These are phyloP conservation scores for Calophaca sinica DNA, from an alignment of 306 rosid species.

Conservation along the genomic window DNA sequence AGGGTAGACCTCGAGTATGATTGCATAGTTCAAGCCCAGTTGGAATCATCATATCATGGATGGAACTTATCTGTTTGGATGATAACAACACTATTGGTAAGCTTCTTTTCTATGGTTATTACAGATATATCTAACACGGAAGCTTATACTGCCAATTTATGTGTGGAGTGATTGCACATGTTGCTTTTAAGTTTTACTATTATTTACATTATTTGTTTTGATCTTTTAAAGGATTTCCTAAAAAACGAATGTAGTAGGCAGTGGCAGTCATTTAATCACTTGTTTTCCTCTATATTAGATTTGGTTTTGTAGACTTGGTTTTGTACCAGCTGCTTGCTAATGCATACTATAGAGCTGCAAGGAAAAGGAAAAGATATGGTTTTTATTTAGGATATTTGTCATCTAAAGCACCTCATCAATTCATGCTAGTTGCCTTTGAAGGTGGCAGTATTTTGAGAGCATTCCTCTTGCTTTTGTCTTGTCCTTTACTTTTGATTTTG, in stretches of 20 bases:
- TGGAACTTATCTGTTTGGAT: conserved; percentile 76
- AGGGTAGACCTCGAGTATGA: too few species aligned
- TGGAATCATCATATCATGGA: conserved; percentile 52
- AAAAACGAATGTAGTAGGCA: not conserved
- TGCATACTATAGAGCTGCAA: conserved; percentile 72
- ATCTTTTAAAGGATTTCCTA: conserved; percentile 14
- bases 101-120: conserved; percentile 14
- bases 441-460: conserved; percentile 84
- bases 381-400: conserved; percentile 49
- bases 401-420: conserved; percentile 51
- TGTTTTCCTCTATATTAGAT: too few species aligned
- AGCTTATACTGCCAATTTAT: conserved; percentile 33
- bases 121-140: conserved; percentile 2
- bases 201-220: not conserved
- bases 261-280: not conserved
- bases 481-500: conserved; percentile 64
- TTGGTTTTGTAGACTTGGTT: conserved; percentile 63
- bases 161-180: conserved; percentile 1
- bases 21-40: too few species aligned
- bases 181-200: not conserved
- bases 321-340: conserved; percentile 71
- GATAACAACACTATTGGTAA: conserved; percentile 88
- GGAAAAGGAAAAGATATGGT: conserved; percentile 65
- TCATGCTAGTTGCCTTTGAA: conserved; percentile 94
- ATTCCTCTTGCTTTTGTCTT: conserved; percentile 67